phyloP scores from a whole-genome alignment of 164 flowering plant species.

The Sedum album region DNA sequence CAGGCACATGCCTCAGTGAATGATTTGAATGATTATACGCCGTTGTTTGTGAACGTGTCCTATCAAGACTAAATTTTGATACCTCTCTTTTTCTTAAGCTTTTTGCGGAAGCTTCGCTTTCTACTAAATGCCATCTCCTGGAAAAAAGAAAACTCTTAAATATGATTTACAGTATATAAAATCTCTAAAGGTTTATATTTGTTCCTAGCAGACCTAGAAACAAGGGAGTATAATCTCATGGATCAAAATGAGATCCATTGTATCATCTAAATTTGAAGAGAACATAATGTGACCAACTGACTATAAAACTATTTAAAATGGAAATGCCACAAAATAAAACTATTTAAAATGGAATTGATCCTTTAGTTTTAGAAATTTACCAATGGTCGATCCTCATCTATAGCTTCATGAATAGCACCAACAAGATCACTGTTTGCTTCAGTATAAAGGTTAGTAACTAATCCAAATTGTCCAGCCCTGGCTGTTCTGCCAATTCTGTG shows the following conservation, averaged over 20 bases:
- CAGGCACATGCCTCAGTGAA: not conserved
- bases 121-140: conserved; percentile 96
- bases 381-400: conserved; percentile 64
- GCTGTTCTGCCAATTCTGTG: conserved; percentile 96
- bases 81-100: conserved; percentile 67
- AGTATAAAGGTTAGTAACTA: conserved; percentile 77
- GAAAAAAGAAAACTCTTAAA: conserved; percentile 15
- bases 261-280: not conserved
- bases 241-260: not conserved
- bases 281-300: not conserved
- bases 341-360: not conserved
- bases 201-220: not conserved
- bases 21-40: not conserved
- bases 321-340: not conserved
- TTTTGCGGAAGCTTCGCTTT: conserved; percentile 86
- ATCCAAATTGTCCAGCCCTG: conserved; percentile 87
- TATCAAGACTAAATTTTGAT: not conserved
- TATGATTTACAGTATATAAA: not conserved
- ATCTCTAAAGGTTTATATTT: no score
- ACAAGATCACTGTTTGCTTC: conserved; percentile 76
- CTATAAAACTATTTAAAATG: not conserved
- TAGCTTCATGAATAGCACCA: conserved; percentile 71
- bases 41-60: not conserved
- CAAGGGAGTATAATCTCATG: not conserved
- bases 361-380: conserved; percentile 28